Base-by-base conservation (phyloP, 2,329 filamentous ascomycete genomes). In the Ascochyta pisi region DNA sequence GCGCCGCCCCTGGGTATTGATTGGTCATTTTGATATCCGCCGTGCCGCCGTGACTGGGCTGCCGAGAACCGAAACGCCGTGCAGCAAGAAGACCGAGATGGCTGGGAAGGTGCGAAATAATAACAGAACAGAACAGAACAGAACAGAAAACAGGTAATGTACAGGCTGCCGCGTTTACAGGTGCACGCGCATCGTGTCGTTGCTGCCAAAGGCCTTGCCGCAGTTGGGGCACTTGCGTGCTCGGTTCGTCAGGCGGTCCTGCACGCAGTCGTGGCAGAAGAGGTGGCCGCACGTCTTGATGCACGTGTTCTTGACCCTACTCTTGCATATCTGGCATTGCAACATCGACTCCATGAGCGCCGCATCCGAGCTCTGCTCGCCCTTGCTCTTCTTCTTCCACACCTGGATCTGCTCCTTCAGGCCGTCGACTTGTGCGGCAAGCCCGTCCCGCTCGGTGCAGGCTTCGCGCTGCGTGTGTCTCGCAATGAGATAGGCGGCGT, bases 181-280 rank as follows among this genome's bases (percentile, higher is more conserved):
- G 58, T 76, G 73, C 40, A 82, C 78, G 31, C 71, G 79, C 91
- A 97, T 96, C 59, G 92, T 87, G 73, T 99, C 95, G 76, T 90
- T 90, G 74, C 87, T 90, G 69, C 96, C 94, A 73, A 99, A 99
- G 4, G 91, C 87, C 77, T 90, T 90, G 68, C 90, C 92, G 81
- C 96, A 99, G 66, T 91, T 94, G 3, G 95, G 95, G 71, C 95
- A 99, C 76, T 98, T 98, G 64, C 95, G 86, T 79, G 94, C 93
- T 33, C 95, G 90, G 70, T 95, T 96, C 41, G 86, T 87, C 59
- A 97, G 87, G 54, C 95, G 88, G 69, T 96, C 90, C 62, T 96
- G 91, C 23, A 98, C 90, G 73, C 95, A 99, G 43, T 87, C 84
- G 70, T 89, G 88, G 83, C 95, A 99, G 76, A 98, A 96, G 44